Evolutionary conservation across 2,329 filamentous ascomycete species (phyloP).

Genomic region (Colletotrichum plurivorum): DNA sequence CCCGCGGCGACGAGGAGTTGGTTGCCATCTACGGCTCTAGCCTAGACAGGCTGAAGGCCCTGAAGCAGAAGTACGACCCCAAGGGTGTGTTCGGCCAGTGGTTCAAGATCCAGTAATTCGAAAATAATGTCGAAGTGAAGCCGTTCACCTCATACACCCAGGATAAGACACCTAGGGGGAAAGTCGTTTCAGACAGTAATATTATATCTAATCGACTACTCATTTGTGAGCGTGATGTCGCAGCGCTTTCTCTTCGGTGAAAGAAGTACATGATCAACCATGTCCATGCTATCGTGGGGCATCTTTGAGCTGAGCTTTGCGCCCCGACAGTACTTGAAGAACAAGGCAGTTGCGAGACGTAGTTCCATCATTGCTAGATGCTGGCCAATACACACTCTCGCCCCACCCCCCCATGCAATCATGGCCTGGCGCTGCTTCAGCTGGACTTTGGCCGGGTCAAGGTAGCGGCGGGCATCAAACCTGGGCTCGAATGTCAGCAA

Average conservation of each 20-base stretch:
- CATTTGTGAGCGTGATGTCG: constrained; percentile 36
- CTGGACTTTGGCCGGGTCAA: constrained; percentile 31
- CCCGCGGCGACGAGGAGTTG: constrained; percentile 49
- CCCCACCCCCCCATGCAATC: constrained; percentile 67
- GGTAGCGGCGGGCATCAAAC: constrained; percentile 11
- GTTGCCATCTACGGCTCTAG: constrained; percentile 45
- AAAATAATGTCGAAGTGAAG: neutral
- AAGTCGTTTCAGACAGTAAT: no score
- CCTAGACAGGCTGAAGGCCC: constrained; percentile 43
- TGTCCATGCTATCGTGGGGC: constrained; percentile 52
- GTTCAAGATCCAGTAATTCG: constrained; percentile 41
- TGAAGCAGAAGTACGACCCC: constrained; percentile 49
- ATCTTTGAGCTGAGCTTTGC: constrained; percentile 50
- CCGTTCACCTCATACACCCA: neutral
- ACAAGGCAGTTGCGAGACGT: constrained; percentile 63
- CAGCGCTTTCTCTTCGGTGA: constrained; percentile 50
- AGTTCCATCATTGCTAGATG: constrained; percentile 72
- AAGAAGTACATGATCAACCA: constrained; percentile 50
- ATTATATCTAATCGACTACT: neutral
- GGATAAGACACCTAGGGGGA: no score
- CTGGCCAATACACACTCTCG: constrained; percentile 64
- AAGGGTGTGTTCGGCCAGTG: constrained; percentile 47
- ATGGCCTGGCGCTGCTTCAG: constrained; percentile 61
- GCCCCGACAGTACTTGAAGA: constrained; percentile 63
- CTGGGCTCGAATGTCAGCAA: neutral